These are phyloP conservation scores for Globisporangium recalcitrans DNA, from an alignment of 352 stramenopile species.

Conservation along the genomic window DNA sequence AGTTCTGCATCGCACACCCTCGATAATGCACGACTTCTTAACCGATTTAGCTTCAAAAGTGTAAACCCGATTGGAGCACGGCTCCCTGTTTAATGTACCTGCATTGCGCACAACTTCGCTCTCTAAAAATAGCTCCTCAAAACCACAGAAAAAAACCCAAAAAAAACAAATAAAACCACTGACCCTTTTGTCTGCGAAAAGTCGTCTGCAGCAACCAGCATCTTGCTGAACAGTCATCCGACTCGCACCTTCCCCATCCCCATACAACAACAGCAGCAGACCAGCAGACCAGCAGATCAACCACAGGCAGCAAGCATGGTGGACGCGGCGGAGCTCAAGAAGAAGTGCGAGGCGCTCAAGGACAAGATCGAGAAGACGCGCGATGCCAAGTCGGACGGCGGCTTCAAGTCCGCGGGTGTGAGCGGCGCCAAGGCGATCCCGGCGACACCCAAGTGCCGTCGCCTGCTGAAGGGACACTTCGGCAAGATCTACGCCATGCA, in stretches of 20 bases:
- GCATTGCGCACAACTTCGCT: background rate
- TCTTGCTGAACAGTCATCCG: background rate
- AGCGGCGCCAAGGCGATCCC: conserved; percentile 73
- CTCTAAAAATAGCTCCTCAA: too few species aligned
- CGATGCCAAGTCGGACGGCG: conserved; percentile 68
- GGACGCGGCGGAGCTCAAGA: conserved; percentile 76
- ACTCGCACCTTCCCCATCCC: background rate
- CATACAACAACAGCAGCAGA: background rate
- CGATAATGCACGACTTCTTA: too few species aligned
- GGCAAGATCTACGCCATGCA: conserved; percentile 99
- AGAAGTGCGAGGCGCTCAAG: conserved; percentile 84
- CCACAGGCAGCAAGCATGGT: conserved; percentile 33
- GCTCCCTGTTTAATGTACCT: conserved; percentile 21
- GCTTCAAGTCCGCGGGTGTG: conserved; percentile 62
- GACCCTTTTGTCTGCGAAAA: background rate
- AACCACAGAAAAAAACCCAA: too few species aligned
- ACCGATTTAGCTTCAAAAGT: too few species aligned
- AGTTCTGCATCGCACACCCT: too few species aligned
- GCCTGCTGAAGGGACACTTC: conserved; percentile 98
- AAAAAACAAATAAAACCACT: too few species aligned
- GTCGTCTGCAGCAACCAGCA: background rate
- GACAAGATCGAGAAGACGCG: conserved; percentile 85
- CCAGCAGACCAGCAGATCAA: background rate
- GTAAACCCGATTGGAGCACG: too few species aligned
- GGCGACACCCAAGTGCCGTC: conserved; percentile 87